Conservation (phyloP, 768 basidiomycete genomes). For the Termitomyces sp. region DNA sequence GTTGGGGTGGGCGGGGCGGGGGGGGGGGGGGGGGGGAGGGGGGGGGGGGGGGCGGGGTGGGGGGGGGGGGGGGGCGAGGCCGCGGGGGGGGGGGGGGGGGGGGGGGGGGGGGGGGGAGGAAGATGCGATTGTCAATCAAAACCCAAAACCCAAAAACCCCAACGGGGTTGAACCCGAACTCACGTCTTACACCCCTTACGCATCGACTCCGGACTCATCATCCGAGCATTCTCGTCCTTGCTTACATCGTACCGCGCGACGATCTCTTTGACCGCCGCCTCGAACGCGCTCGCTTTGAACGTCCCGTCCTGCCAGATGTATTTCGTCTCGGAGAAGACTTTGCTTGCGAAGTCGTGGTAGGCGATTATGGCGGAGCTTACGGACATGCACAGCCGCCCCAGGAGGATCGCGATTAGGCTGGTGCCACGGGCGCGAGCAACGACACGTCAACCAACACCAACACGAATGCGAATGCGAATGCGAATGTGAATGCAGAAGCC, state of each 20-base stretch:
- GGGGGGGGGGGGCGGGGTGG: too few relatives aligned
- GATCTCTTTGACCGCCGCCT: not conserved
- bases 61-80: too few relatives aligned
- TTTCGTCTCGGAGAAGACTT: slow-evolving; percentile 4
- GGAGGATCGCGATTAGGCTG: slow-evolving; percentile 19
- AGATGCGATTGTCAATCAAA: too few relatives aligned
- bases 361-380: slow-evolving; percentile 16
- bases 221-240: not conserved
- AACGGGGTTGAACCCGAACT: not conserved
- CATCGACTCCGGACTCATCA: not conserved
- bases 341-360: slow-evolving; percentile 12
- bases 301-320: not conserved
- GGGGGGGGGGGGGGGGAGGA: too few relatives aligned
- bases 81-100: too few relatives aligned
- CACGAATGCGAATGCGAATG: too few relatives aligned
- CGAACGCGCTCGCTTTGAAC: not conserved
- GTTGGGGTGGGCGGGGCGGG: too few relatives aligned
- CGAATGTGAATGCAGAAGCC: too few relatives aligned
- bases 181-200: slow-evolving; percentile 1
- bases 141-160: too few relatives aligned
- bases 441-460: too few relatives aligned
- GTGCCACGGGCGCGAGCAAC: too few relatives aligned
- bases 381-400: slow-evolving; percentile 20
- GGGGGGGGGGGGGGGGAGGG: too few relatives aligned
- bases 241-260: not conserved